These are phyloP conservation scores for Daldinia decipiens DNA, from an alignment of 495 filamentous ascomycete species.

Conservation along the genomic window DNA sequence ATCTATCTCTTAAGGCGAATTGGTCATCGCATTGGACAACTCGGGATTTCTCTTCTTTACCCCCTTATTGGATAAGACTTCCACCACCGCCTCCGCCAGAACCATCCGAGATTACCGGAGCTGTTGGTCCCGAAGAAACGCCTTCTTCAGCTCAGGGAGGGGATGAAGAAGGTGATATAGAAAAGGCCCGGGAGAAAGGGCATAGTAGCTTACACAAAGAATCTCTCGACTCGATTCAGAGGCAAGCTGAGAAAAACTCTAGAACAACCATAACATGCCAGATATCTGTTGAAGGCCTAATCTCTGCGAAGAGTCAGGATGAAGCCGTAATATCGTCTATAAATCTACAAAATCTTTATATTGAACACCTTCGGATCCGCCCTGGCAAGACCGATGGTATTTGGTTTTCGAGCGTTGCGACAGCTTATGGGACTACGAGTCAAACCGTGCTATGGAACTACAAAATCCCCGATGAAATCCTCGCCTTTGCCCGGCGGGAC, in stretches of 20 bases:
- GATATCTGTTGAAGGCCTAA: constrained; percentile 55
- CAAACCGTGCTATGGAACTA: constrained; percentile 70
- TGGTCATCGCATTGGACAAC: constrained; percentile 69
- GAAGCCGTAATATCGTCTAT: constrained; percentile 31
- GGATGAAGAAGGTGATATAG: constrained; percentile 9
- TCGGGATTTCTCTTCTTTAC: constrained; percentile 61
- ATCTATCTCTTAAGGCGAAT: constrained; percentile 64
- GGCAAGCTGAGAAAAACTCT: constrained; percentile 36
- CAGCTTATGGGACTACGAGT: constrained; percentile 62
- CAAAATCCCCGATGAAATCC: constrained; percentile 64
- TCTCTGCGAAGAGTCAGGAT: constrained; percentile 53
- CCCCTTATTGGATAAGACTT: constrained; percentile 70
- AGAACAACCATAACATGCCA: constrained; percentile 55
- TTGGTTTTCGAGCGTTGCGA: constrained; percentile 69
- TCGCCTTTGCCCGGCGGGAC: constrained; percentile 61
- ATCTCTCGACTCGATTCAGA: constrained; percentile 53
- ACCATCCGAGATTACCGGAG: constrained; percentile 18
- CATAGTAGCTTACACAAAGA: constrained; percentile 39
- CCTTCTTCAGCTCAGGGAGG: constrained; percentile 7
- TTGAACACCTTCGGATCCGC: constrained; percentile 54
- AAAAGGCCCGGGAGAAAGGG: constrained; percentile 26
- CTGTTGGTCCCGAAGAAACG: constrained; percentile 3
- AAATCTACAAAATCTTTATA: constrained; percentile 53
- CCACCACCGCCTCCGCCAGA: constrained; percentile 46
- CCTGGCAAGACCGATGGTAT: constrained; percentile 51